These are phyloP conservation scores for Cryptosporidium felis DNA, from an alignment of 169 alveolate genomes.

Conservation along the genomic window DNA sequence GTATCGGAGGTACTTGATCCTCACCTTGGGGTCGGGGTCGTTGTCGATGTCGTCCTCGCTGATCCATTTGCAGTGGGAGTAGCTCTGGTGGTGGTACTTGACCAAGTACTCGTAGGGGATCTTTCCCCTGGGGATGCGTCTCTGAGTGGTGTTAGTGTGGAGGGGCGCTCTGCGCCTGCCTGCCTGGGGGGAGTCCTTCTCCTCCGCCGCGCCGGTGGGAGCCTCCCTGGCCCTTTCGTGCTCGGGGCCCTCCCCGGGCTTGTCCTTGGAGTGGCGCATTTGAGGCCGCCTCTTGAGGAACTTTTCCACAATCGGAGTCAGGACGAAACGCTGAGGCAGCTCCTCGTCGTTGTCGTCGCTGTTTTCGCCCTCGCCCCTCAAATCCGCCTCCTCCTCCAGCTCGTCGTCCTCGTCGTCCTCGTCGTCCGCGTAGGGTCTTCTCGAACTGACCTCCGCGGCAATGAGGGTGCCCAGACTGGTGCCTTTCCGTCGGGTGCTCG, in stretches of 20 bases:
- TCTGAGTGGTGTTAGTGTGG: constrained; percentile 11
- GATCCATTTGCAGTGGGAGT: constrained; percentile 68
- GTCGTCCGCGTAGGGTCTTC: constrained; percentile 5
- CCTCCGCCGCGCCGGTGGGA: neutral
- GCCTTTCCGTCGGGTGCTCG: constrained; percentile 56
- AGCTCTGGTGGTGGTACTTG: constrained; percentile 64
- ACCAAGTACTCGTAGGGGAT: constrained; percentile 64
- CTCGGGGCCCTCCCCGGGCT: neutral
- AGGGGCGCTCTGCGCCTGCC: neutral
- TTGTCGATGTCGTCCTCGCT: constrained; percentile 65
- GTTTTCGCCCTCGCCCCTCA: constrained; percentile 33
- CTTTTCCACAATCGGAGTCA: constrained; percentile 66
- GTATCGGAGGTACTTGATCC: constrained; percentile 54
- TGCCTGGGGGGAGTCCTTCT: neutral
- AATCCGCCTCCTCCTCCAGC: neutral
- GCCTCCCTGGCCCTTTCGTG: neutral
- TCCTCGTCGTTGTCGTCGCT: constrained; percentile 48
- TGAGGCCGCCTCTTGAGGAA: constrained; percentile 67
- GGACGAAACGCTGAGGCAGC: constrained; percentile 29
- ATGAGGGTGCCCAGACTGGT: constrained; percentile 57
- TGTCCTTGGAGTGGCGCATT: constrained; percentile 36
- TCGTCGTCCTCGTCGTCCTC: constrained; percentile 63
- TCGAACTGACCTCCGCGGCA: constrained; percentile 57
- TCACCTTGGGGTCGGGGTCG: constrained; percentile 65
- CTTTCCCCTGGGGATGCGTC: constrained; percentile 66